phyloP scores from a whole-genome alignment of 805 yeast species.

The Lipomyces lipofer region DNA sequence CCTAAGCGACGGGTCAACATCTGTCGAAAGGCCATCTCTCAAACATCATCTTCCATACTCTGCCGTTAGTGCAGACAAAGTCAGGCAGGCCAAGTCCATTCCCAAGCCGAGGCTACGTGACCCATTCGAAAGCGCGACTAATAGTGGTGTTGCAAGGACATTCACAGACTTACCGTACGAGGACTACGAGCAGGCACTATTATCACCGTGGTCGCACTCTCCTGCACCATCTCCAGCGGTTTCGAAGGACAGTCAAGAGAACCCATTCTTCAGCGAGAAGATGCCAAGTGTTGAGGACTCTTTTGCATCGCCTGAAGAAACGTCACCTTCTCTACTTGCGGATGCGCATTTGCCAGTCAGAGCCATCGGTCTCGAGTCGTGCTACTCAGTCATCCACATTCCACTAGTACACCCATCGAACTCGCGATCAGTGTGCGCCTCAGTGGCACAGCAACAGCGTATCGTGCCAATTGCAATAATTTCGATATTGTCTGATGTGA shows the following conservation, averaged over 20 bases:
- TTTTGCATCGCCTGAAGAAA: constrained; percentile 32
- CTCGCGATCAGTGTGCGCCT: constrained; percentile 9
- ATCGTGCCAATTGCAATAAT: constrained; percentile 39
- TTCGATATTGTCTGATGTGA: constrained; percentile 37
- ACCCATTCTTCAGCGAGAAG: constrained; percentile 35
- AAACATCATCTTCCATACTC: constrained; percentile 6
- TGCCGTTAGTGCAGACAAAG: not conserved
- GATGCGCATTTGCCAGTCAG: constrained; percentile 31
- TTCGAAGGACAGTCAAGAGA: constrained; percentile 31
- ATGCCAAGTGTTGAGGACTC: constrained; percentile 31
- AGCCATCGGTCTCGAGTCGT: constrained; percentile 39
- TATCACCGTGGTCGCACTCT: constrained; percentile 39
- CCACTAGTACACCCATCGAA: constrained; percentile 36
- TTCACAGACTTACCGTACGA: constrained; percentile 26
- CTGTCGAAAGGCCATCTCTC: constrained; percentile 9
- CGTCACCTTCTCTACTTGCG: not conserved
- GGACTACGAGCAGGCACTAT: constrained; percentile 37
- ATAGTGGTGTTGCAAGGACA: not conserved
- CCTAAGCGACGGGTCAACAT: constrained; percentile 4
- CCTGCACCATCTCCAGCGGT: constrained; percentile 41
- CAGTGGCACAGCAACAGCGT: constrained; percentile 12
- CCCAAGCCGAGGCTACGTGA: constrained; percentile 16
- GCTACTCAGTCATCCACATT: constrained; percentile 38
- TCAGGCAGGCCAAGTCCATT: not conserved
- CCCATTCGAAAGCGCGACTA: constrained; percentile 17